These are phyloP conservation scores for Scheffersomyces insectosa DNA, from an alignment of 1,139 yeast genomes.

Conservation along the genomic window DNA sequence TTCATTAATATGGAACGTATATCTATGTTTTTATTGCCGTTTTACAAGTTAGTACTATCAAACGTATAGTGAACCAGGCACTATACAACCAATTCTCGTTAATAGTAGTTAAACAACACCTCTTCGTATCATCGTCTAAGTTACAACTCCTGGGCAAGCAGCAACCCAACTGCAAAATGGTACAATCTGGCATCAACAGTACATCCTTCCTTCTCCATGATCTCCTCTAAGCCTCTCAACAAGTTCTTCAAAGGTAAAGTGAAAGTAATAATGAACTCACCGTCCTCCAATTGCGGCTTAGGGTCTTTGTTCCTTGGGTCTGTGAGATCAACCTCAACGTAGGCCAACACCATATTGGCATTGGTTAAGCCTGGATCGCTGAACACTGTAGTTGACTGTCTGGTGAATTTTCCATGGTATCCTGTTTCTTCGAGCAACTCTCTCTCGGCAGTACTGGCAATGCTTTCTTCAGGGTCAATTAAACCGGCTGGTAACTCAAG, in stretches of 20 bases:
- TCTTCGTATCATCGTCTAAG: too few species aligned
- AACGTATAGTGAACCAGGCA: too few species aligned
- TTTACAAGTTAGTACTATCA: too few species aligned
- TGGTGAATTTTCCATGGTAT: constrained; percentile 61
- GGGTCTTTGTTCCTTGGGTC: constrained; percentile 70
- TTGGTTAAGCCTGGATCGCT: constrained; percentile 96
- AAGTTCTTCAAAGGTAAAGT: constrained; percentile 61
- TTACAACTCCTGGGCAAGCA: constrained; percentile 12
- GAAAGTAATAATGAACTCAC: constrained; percentile 85
- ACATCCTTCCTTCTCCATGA: constrained; percentile 62
- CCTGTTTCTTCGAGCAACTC: constrained; percentile 94
- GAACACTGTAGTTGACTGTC: constrained; percentile 51
- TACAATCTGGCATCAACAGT: constrained; percentile 84
- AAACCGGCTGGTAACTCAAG: constrained; percentile 96
- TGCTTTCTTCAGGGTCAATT: constrained; percentile 78
- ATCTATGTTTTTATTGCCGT: too few species aligned
- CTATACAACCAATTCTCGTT: too few species aligned
- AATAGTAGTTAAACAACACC: too few species aligned
- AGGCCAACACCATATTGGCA: constrained; percentile 80
- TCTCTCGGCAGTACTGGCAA: constrained; percentile 79
- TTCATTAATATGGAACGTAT: too few species aligned
- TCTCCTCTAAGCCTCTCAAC: constrained; percentile 50
- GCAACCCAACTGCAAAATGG: constrained; percentile 75
- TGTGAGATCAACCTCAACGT: constrained; percentile 71
- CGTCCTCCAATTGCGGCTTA: constrained; percentile 74